Conservation (phyloP, 2,329 filamentous ascomycete species). For the Fusarium protoensiforme region DNA sequence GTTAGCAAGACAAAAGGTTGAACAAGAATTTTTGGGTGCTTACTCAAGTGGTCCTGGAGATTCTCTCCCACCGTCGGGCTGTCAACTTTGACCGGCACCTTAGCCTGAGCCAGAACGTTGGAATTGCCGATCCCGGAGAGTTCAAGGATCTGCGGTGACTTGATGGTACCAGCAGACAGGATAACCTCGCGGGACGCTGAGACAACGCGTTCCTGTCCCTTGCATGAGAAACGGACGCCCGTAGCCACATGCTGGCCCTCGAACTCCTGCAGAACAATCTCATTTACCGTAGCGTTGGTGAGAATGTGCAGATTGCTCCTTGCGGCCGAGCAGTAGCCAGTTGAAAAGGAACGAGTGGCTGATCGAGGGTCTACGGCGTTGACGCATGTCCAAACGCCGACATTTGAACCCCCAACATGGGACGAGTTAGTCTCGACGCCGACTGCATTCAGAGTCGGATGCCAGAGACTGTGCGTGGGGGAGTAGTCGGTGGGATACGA, state of each 20-base stretch:
- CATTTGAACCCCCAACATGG: slow-evolving; percentile 60
- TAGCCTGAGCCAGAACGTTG: slow-evolving; percentile 49
- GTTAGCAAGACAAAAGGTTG: slow-evolving; percentile 9
- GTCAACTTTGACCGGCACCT: slow-evolving; percentile 52
- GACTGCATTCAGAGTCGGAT: slow-evolving; percentile 57
- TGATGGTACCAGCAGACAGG: slow-evolving; percentile 66
- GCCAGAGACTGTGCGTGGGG: slow-evolving; percentile 58
- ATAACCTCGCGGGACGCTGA: slow-evolving; percentile 64
- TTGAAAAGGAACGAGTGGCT: slow-evolving; percentile 60
- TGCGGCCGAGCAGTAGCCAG: slow-evolving; percentile 55
- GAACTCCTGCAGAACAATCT: slow-evolving; percentile 39
- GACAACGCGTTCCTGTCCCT: slow-evolving; percentile 51
- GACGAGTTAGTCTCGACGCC: slow-evolving; percentile 54
- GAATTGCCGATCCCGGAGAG: slow-evolving; percentile 68
- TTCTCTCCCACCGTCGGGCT: slow-evolving; percentile 61
- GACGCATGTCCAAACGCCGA: slow-evolving; percentile 62
- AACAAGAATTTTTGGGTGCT: slow-evolving; percentile 2
- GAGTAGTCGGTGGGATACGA: slow-evolving; percentile 56
- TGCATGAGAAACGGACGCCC: slow-evolving; percentile 48
- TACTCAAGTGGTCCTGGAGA: slow-evolving; percentile 58
- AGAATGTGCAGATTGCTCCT: slow-evolving; percentile 55
- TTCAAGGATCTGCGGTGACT: slow-evolving; percentile 69
- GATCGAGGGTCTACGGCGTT: slow-evolving; percentile 59
- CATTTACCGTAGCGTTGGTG: slow-evolving; percentile 44
- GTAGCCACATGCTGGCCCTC: slow-evolving; percentile 39